phyloP scores from a whole-genome alignment of 345 rosid species.

The Brassica napus region Da-Ae NC_063449.1:3973001-3973500 shows the following conservation, averaged over 20 bases:
- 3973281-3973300: constrained; percentile 38
- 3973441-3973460: not conserved
- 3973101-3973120: constrained; percentile 60
- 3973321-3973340: constrained; percentile 25
- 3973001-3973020: constrained; percentile 79
- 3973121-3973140: constrained; percentile 56
- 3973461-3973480: not conserved
- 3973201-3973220: not conserved
- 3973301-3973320: constrained; percentile 29
- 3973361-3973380: constrained; percentile 21
- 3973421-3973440: constrained; percentile 18
- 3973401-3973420: constrained; percentile 27
- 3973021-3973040: constrained; percentile 61
- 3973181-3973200: constrained; percentile 8
- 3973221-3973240: constrained; percentile 7
- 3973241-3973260: not conserved
- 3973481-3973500: not conserved
- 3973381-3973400: constrained; percentile 35
- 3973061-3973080: constrained; percentile 52
- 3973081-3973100: constrained; percentile 69
- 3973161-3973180: constrained; percentile 79
- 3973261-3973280: constrained; percentile 41
- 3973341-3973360: not conserved
- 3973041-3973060: constrained; percentile 52
- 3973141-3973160: constrained; percentile 81